Evolutionary conservation across 768 basidiomycete genomes (phyloP), one percentile per base, ranked within the genome.

Genomic region (Podaxis sp.): DNA sequence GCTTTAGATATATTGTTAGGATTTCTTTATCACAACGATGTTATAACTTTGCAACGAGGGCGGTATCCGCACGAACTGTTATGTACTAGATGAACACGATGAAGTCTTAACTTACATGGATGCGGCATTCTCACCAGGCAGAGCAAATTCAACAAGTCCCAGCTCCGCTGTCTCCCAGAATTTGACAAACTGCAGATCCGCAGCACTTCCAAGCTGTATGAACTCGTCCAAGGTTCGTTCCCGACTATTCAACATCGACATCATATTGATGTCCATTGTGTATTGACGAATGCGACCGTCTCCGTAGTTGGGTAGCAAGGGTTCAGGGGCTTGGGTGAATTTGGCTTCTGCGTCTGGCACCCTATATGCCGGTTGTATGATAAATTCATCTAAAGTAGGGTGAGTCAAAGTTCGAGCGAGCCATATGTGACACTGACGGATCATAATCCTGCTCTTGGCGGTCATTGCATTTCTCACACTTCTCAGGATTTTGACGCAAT

Each of bases 281-380:
- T 83, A 82, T 36, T 70, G 70, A 3, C 76, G 68, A 33, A 77
- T 68, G 46, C 70, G 72, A 1, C 78, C 82, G 5, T 74, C 71
- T 9, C 80, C 81, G 56, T 76, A 82, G 68, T 82, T 83, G 9
- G 82, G 75, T 0, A 83, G 72, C 53, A 85, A 69, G 0, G 80
- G 82, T 53, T 75, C 74, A 0, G 81, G 81, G 0, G 79, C 81
- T 64, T 71, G 65, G 38, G 15, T 27, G 51, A 40, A 62, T 33
- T 5, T 40, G 19, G 37, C 6, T 22, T 55, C n/a, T 4, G 2
- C 6, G 12, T n/a, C 41, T 3, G 60, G 57, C 19, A 64, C 60
- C 11, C 69, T 60, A 15, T 67, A 62, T 3, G 69, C 68, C 41
- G 69, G 66, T 62, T 74, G 75, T 13, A 79, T 65, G 33, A 78